Evolutionary conservation across 345 rosid species (phyloP), one percentile per base, ranked within the genome.

Genomic region (Ceriops zippeliana): DNA sequence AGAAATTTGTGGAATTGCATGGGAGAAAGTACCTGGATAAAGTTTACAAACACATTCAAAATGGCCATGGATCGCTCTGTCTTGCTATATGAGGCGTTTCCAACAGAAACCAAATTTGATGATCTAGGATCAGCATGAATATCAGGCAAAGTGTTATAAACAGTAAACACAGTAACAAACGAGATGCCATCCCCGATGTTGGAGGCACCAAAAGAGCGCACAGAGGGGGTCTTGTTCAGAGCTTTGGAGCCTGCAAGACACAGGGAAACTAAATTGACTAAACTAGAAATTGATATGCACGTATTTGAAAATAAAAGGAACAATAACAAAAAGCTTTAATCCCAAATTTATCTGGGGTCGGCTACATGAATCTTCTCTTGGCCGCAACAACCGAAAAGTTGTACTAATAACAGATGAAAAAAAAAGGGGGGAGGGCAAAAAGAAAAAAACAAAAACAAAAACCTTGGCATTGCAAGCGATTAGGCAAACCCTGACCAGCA

Each of bases 381-480:
- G 16, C 16, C 16, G 11, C 47, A 63, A 64, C 8, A 54, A 13
- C 59, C 15, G 13, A 2, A 26, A 8, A 54, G 58, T 52, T 52
- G 6, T 20, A 52, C 15, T 21, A 54, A 54, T 21, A 11, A 2
- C 28, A n/a, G 5, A 0, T 21, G 27, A 22, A 21, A 21, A 21
- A 21, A 54, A 54, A 53, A 58, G 21, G 19, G 26, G 26, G 26
- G 26, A 24, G 26, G 26, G 26, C 26, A 24, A 24, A 24, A 24
- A 19, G 1, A 53, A 7, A 32, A 30, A 34, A 21, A 57, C 3
- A 22, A 19, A 26, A 13, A 54, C 4, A 59, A 24, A 52, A 77
- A 95, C 97, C 96, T 86, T 62, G 83, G 76, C 98, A 91, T 62
- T 91, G 96, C 78, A 91, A 79, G 42, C 97, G 93, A 70, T 91